phyloP scores from a whole-genome alignment of 106 monocot genomes.

The Allium sativum region DNA sequence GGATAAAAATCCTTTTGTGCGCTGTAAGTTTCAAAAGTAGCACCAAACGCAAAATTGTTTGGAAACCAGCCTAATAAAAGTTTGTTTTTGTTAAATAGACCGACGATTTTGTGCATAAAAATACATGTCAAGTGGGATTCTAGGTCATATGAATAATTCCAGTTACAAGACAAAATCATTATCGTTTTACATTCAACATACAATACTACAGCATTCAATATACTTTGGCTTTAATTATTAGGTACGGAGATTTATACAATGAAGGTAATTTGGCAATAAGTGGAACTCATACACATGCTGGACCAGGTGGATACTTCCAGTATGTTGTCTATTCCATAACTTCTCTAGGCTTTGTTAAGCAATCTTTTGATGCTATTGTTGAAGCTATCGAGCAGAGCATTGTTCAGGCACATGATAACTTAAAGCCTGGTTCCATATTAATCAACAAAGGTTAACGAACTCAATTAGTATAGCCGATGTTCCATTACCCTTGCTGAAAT shows the following conservation, averaged over 20 bases:
- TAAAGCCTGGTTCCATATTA: slow-evolving; percentile 19
- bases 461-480: background rate
- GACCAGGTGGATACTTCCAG: slow-evolving; percentile 29
- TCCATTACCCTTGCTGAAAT: too few relatives aligned
- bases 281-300: slow-evolving; percentile 29
- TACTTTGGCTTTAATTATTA: background rate
- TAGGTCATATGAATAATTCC: too few relatives aligned
- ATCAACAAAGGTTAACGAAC: slow-evolving; percentile 18
- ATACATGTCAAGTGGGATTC: too few relatives aligned
- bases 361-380: slow-evolving; percentile 26
- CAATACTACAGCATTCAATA: too few relatives aligned
- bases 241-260: slow-evolving; percentile 28
- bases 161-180: too few relatives aligned
- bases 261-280: slow-evolving; percentile 25
- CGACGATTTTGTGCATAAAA: too few relatives aligned
- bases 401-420: slow-evolving; percentile 22
- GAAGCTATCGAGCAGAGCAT: slow-evolving; percentile 20
- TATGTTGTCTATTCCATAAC: slow-evolving; percentile 24
- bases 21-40: too few relatives aligned
- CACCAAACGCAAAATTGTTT: too few relatives aligned
- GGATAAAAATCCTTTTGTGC: too few relatives aligned
- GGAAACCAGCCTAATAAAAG: too few relatives aligned
- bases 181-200: too few relatives aligned
- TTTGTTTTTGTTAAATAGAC: too few relatives aligned
- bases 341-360: slow-evolving; percentile 24